Conservation (phyloP, 441 rosid species). For the Rhodomyrtus psidioides region DNA sequence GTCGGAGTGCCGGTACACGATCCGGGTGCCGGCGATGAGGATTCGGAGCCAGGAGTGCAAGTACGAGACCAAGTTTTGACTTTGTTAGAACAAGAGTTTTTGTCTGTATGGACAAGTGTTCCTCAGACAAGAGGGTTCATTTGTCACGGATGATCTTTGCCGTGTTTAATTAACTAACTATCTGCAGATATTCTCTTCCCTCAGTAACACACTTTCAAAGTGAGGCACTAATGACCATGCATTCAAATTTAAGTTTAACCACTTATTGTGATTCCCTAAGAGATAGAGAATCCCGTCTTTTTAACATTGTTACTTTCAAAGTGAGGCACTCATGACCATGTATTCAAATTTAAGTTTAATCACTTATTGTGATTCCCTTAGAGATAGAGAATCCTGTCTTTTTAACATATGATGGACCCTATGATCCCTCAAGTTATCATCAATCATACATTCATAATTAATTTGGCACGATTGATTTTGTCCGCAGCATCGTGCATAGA, state of each 20-base stretch:
- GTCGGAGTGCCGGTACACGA: conserved; percentile 34
- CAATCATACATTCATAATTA: neutral
- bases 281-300: neutral
- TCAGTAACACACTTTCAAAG: neutral
- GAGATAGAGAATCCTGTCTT: neutral
- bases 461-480: neutral
- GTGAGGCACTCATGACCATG: neutral
- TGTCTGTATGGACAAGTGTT: neutral
- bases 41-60: conserved; percentile 36
- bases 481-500: neutral
- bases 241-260: neutral
- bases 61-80: conserved; percentile 24
- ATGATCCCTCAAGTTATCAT: neutral
- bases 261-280: neutral
- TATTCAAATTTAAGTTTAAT: neutral
- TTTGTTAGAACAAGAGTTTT: neutral
- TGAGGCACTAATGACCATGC: neutral
- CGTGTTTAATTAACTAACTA: neutral
- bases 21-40: conserved; percentile 28
- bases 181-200: neutral
- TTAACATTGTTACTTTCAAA: too few relatives aligned
- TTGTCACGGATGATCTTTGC: neutral
- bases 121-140: neutral
- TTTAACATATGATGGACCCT: too few relatives aligned
- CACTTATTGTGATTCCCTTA: neutral